A percentile compares a stretch with the other conserved stretches of the same genome.
phyloP scores from a whole-genome alignment of 306 rosid genomes.

The Gleditsia sinensis region DNA sequence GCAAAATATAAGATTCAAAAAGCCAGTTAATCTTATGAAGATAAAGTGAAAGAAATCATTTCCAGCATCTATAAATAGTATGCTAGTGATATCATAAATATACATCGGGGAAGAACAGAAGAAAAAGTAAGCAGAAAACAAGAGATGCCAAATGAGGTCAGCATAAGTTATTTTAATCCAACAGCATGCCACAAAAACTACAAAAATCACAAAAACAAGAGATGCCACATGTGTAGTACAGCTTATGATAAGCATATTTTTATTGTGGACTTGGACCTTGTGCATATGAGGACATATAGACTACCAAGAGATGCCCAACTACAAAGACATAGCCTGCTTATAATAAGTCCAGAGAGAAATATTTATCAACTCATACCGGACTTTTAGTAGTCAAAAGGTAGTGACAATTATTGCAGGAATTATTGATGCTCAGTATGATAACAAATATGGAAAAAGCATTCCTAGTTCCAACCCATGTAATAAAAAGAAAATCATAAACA shows the following conservation, averaged over 20 bases:
- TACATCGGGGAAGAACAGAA: not conserved
- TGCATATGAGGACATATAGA: too few species aligned
- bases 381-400: not conserved
- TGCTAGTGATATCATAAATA: not conserved
- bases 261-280: too few species aligned
- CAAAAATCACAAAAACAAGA: constrained; percentile 8
- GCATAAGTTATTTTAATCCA: not conserved
- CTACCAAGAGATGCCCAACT: not conserved
- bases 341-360: not conserved
- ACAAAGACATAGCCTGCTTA: not conserved
- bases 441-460: constrained; percentile 11
- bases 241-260: not conserved
- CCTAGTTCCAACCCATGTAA: not conserved
- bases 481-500: not conserved
- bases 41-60: not conserved
- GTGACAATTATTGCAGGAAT: not conserved
- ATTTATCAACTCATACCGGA: not conserved
- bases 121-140: constrained; percentile 5
- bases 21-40: constrained; percentile 22
- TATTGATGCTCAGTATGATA: not conserved
- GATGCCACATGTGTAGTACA: not conserved
- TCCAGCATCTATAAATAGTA: constrained; percentile 21
- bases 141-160: constrained; percentile 8
- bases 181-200: not conserved
- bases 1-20: constrained; percentile 49